Evolutionary conservation across 305 asterid species (phyloP).

Genomic region (Petunia hybrid): DNA sequence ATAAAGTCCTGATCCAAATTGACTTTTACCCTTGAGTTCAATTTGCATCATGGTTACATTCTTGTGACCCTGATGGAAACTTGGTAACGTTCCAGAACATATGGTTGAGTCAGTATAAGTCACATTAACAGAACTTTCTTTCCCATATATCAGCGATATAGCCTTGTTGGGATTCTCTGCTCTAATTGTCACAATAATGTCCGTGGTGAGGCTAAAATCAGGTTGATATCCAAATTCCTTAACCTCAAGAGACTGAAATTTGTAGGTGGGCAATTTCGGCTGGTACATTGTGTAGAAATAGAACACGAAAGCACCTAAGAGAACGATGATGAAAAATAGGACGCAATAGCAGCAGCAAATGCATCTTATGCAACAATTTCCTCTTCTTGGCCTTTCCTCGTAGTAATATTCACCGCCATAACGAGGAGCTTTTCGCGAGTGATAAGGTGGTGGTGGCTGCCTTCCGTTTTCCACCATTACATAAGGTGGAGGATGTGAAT

Average conservation of each 20-base stretch:
- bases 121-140: slow-evolving; percentile 41
- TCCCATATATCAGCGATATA: slow-evolving; percentile 52
- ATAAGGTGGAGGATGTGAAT: slow-evolving; percentile 48
- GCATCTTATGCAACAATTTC: slow-evolving; percentile 43
- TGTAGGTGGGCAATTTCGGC: slow-evolving; percentile 56
- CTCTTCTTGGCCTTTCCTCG: slow-evolving; percentile 35
- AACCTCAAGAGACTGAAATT: slow-evolving; percentile 50
- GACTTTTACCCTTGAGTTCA: slow-evolving; percentile 49
- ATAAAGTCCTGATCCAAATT: slow-evolving; percentile 54
- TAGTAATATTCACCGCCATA: slow-evolving; percentile 38
- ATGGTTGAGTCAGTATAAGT: slow-evolving; percentile 40
- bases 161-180: slow-evolving; percentile 59
- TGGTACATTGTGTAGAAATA: slow-evolving; percentile 46
- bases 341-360: slow-evolving; percentile 59
- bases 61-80: slow-evolving; percentile 50
- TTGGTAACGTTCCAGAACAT: slow-evolving; percentile 55
- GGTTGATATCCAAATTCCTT: slow-evolving; percentile 49
- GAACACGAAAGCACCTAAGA: slow-evolving; percentile 30
- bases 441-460: slow-evolving; percentile 43
- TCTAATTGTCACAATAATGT: slow-evolving; percentile 40
- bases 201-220: slow-evolving; percentile 56
- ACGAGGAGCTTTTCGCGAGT: slow-evolving; percentile 39
- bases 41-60: slow-evolving; percentile 49
- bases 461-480: slow-evolving; percentile 40
- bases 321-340: slow-evolving; percentile 46